Percentiles rank a stretch among this genome's conserved stretches.
phyloP scores from a whole-genome alignment of 2,329 filamentous ascomycete genomes.

The Bipolaris zeicola region DNA sequence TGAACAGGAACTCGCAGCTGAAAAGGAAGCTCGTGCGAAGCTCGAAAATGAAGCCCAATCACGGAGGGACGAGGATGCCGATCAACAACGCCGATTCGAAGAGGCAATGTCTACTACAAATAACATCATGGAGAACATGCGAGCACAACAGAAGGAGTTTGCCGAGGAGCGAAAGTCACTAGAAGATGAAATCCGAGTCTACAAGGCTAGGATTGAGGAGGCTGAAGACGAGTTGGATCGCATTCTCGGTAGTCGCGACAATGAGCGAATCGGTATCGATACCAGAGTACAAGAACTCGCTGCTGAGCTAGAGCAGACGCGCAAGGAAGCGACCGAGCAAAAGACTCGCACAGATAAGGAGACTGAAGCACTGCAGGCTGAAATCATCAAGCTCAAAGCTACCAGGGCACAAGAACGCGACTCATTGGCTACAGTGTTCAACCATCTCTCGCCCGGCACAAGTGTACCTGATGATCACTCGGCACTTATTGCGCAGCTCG shows the following conservation, averaged over 20 bases:
- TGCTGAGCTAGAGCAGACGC: slow-evolving; percentile 70
- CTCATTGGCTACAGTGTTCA: slow-evolving; percentile 44
- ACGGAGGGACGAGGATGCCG: slow-evolving; percentile 60
- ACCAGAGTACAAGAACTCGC: slow-evolving; percentile 71
- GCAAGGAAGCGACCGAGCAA: slow-evolving; percentile 56
- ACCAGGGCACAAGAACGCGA: slow-evolving; percentile 35
- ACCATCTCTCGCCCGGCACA: slow-evolving; percentile 45
- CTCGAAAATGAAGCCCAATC: slow-evolving; percentile 73
- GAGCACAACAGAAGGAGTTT: slow-evolving; percentile 88
- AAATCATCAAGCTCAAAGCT: slow-evolving; percentile 61
- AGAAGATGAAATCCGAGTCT: slow-evolving; percentile 76
- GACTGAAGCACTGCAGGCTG: slow-evolving; percentile 60
- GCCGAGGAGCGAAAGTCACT: slow-evolving; percentile 81
- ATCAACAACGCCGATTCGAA: slow-evolving; percentile 72
- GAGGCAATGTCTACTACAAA: slow-evolving; percentile 92
- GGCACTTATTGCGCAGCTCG: slow-evolving; percentile 50
- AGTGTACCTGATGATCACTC: slow-evolving; percentile 46
- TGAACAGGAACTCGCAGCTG: slow-evolving; percentile 76
- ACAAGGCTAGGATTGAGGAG: slow-evolving; percentile 81
- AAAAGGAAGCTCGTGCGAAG: slow-evolving; percentile 69
- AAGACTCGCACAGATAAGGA: slow-evolving; percentile 50
- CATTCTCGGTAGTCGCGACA: slow-evolving; percentile 79
- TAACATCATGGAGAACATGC: slow-evolving; percentile 92
- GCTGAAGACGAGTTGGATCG: slow-evolving; percentile 91
- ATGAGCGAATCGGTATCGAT: slow-evolving; percentile 75